phyloP scores from a whole-genome alignment of 192 early-diverging fungal genomes.

The Phycomyces blakesleeanus region DNA sequence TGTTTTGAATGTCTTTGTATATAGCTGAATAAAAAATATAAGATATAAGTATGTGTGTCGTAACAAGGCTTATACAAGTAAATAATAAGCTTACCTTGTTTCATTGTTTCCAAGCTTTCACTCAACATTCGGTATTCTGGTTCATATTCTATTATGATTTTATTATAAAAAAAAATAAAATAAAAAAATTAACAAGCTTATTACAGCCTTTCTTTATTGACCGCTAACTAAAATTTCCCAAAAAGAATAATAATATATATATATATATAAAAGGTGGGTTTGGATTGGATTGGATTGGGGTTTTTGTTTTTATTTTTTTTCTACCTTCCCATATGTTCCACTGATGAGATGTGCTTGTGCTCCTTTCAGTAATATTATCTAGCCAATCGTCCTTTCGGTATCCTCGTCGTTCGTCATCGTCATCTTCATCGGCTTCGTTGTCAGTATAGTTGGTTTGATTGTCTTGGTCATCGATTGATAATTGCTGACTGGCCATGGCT shows the following conservation, averaged over 20 bases:
- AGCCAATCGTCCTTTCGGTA: background rate
- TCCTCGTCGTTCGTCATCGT: constrained; percentile 2
- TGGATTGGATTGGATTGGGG: too few relatives aligned
- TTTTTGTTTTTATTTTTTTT: background rate
- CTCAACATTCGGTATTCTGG: constrained; percentile 24
- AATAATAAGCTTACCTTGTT: constrained; percentile 5
- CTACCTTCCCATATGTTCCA: constrained; percentile 10
- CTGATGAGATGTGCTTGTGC: constrained; percentile 7
- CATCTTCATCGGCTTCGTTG: constrained; percentile 3
- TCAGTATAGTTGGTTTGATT: background rate
- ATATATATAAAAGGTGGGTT: too few relatives aligned
- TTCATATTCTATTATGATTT: constrained; percentile 19
- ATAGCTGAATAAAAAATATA: constrained; percentile 6
- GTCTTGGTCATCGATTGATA: background rate
- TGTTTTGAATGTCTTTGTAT: constrained; percentile 22
- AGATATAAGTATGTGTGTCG: too few relatives aligned
- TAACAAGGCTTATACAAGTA: too few relatives aligned
- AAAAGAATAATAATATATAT: too few relatives aligned
- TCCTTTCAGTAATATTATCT: background rate
- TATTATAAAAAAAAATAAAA: too few relatives aligned
- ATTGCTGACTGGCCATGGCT: background rate
- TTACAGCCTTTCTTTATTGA: too few relatives aligned
- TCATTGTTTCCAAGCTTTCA: constrained; percentile 12
- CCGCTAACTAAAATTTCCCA: too few relatives aligned
- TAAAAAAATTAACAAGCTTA: too few relatives aligned